Evolutionary conservation across 495 filamentous ascomycete species (phyloP), one percentile per base, ranked within the genome.

Genomic region (Penicillium lividum): DNA sequence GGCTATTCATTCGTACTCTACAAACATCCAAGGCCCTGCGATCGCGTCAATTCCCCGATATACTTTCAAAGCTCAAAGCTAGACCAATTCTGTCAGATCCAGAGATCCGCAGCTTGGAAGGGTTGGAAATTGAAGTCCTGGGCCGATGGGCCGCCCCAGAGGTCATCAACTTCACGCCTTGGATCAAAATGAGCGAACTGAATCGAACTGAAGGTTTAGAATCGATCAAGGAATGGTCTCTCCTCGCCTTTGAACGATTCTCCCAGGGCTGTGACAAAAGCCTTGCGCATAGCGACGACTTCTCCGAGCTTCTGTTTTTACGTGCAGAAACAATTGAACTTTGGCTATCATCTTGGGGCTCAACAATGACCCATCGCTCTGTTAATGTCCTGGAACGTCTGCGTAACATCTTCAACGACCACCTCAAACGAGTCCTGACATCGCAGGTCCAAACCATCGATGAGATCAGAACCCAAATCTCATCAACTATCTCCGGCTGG

Each of bases 111-210:
- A 73, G 66, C 0, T 59, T 94, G 22, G 82, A 88, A 48, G 89
- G 89, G 5, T 74, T 97, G 8, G 82, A 89, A 36, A 73, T 98
- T n/a, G 92, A 95, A 63, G 69, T 94, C 34, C 85, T 93, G 61
- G 86, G 85, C 52, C 80, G 83, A 40, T 97, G 91, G 90, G 86
- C 95, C 38, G 82, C 89, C 6, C 85, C 91, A 11, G 91, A 96
- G 51, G 88, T 97, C 31, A 82, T 81, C 31, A 89, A 88, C 51
- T 98, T 95, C 71, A 95, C 86, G 0, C 95, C 94, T 0, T 97
- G 91, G 77, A 89, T 96, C 48, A 86, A 91, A 31, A 83, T 95
- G 60, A 92, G 93, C 55, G 91, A 95, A 60, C 69, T 96, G 29
- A 82, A 85, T 27, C 82, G 81, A 27, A 60, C 75, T 16, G 83